phyloP scores from a whole-genome alignment of 768 basidiomycete genomes.

The Russula dissimulans region DNA sequence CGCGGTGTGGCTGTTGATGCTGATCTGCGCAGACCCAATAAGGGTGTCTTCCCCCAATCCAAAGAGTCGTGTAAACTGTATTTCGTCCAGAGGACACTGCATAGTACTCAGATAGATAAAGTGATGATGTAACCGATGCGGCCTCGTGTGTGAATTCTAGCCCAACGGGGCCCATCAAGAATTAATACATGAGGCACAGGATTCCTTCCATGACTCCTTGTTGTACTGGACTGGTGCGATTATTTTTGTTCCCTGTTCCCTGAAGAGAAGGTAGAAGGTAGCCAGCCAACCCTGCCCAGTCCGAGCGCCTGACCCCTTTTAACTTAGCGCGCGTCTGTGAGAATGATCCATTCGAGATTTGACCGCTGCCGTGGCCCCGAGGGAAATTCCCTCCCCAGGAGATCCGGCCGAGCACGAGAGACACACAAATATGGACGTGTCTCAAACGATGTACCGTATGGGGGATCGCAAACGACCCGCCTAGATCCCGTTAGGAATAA shows the following conservation, averaged over 20 bases:
- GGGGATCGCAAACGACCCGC: too few species aligned
- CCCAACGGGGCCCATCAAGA: slow-evolving; percentile 3
- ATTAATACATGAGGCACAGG: slow-evolving; percentile 2
- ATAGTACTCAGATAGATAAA: background rate
- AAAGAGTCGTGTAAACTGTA: slow-evolving; percentile 4
- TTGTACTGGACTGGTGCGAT: background rate
- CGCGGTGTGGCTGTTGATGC: slow-evolving; percentile 4
- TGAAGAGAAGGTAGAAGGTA: background rate
- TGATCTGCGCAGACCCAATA: slow-evolving; percentile 2
- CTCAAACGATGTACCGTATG: background rate
- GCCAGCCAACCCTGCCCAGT: background rate
- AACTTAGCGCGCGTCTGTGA: slow-evolving; percentile 3
- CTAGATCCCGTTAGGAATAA: background rate
- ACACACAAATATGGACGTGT: background rate
- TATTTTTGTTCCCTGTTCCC: background rate
- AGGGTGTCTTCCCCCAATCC: background rate
- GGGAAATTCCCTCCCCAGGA: background rate
- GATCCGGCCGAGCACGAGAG: slow-evolving; percentile 7
- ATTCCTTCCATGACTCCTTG: background rate
- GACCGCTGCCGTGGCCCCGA: background rate
- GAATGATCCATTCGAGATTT: background rate
- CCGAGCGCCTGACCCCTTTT: background rate
- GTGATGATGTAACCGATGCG: slow-evolving; percentile 8
- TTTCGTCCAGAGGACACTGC: background rate
- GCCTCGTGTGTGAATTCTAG: slow-evolving; percentile 5